Evolutionary conservation across 2,329 filamentous ascomycete genomes (phyloP).

Genomic region (Chlorencoelia australis): DNA sequence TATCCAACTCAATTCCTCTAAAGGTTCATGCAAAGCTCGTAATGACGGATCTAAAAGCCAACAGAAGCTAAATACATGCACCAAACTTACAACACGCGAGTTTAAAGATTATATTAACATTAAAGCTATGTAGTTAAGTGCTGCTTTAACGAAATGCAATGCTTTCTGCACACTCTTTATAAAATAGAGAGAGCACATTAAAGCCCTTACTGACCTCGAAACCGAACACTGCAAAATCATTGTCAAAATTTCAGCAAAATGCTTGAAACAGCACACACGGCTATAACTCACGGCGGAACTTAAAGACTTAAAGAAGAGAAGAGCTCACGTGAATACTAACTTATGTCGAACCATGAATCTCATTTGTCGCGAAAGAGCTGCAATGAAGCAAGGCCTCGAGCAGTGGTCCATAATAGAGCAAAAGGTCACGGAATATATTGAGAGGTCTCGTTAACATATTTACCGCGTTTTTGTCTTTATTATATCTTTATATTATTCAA

Average conservation of each 20-base stretch:
- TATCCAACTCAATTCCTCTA: not conserved
- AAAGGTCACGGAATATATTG: not conserved
- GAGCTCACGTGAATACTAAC: not conserved
- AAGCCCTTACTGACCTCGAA: not conserved
- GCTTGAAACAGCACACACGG: not conserved
- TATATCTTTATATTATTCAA: no score
- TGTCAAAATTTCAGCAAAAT: not conserved
- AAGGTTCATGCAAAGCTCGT: not conserved
- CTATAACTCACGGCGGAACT: not conserved
- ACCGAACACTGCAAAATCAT: not conserved
- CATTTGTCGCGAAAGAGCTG: not conserved
- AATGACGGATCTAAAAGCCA: no score
- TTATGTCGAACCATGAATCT: not conserved
- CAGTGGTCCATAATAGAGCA: not conserved
- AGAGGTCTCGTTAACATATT: not conserved
- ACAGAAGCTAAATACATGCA: no score
- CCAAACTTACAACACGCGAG: not conserved
- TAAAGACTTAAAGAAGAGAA: not conserved
- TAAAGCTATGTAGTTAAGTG: not conserved
- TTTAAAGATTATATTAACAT: not conserved
- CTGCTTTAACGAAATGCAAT: not conserved
- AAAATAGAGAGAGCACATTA: not conserved
- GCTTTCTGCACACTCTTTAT: not conserved
- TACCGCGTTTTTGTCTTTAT: not conserved
- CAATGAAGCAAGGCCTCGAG: not conserved